A percentile compares a stretch with the other conserved stretches of the same genome.
Evolutionary conservation across 306 rosid genomes (phyloP).

Genomic region (Pachyrhizus erosus): DNA sequence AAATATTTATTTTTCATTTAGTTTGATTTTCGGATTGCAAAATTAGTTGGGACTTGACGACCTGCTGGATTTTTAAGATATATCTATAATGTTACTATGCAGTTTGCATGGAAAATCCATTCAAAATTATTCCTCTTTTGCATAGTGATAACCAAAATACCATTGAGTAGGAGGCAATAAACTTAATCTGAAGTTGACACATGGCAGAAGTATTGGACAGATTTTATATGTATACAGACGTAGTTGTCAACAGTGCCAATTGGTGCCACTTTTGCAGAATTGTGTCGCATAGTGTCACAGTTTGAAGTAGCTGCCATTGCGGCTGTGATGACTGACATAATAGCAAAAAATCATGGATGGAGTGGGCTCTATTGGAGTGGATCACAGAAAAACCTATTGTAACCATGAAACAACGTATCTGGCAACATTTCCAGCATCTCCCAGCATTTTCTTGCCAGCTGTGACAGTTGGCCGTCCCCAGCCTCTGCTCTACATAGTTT

Average conservation of each 20-base stretch:
- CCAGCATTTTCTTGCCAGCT: background rate
- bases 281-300: background rate
- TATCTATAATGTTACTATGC: background rate
- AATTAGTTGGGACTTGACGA: slow-evolving; percentile 2
- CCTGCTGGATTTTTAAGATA: background rate
- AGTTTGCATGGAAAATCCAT: background rate
- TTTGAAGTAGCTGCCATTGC: background rate
- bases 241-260: background rate
- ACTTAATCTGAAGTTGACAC: background rate
- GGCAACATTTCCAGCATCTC: background rate
- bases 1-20: background rate
- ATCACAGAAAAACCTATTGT: background rate
- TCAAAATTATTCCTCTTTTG: background rate
- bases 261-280: background rate
- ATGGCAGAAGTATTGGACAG: background rate
- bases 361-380: background rate
- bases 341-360: background rate
- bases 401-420: background rate
- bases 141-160: background rate
- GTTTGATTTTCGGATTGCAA: background rate
- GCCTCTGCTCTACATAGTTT: background rate
- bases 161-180: background rate
- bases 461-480: background rate
- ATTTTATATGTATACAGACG: background rate
- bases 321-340: background rate